Base-by-base conservation (phyloP, 768 basidiomycete species). In the Tylopilus felleus region DNA sequence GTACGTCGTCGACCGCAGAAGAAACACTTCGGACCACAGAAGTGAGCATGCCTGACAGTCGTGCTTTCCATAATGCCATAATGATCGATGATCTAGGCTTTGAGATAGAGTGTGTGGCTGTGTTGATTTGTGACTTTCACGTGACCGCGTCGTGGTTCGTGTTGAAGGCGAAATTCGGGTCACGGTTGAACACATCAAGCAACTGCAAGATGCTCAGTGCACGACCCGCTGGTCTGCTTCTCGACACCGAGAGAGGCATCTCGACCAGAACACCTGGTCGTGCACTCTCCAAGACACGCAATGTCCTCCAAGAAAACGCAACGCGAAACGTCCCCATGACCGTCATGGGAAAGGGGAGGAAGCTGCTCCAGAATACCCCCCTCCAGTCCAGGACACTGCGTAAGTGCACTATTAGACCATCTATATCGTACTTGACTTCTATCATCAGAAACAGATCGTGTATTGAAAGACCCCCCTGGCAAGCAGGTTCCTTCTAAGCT, bases 241-340 rank as follows among this genome's bases (percentile, higher is more conserved):
- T 75, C 46, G 65, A 71, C 29, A 47, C 46, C 7, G 71, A 65
- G 41, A 63, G 61, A 52, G 59, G 43, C 23, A 39, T 58, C 3
- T 16, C 55, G 16, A 61, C 75, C 1, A 85, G 80, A 66, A 88
- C 85, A 0, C 86, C 85, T 2, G 83, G 78, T n/a, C 72, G 77
- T 31, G 73, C 61, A 12, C 67, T 74, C 29, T 70, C 66, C 65
- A 73, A 75, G 69, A 63, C 71, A 60, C 59, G 71, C 47, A 55
- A 62, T 42, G 68, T 67, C 25, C 66, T 77, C 28, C 77, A 77
- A 57, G 83, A 86, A 60, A 85, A 87, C 60, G 75, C 74, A 5
- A 45, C 71, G 2, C 66, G 72, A 36, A 75, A 63, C 10, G 74
- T 65, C 25, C 64, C 73, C 8, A 71, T 60, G 60, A 76, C 81